Evolutionary conservation across 2,329 filamentous ascomycete species (phyloP).

Genomic region (Epichloe baconii): DNA sequence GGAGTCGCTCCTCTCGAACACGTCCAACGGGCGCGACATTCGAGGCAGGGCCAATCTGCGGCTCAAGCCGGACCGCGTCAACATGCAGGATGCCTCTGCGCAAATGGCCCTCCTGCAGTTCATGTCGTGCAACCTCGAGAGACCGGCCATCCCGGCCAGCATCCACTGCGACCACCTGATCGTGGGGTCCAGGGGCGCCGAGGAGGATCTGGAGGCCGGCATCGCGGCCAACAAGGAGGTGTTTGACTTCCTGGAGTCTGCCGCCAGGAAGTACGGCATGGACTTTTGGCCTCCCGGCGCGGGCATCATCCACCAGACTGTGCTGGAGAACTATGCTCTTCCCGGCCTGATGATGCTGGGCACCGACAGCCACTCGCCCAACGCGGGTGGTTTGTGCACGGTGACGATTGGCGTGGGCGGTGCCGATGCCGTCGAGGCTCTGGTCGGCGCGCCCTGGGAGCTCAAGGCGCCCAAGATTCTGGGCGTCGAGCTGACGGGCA

Average conservation of each 20-base stretch:
- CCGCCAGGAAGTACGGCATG: slow-evolving; percentile 80
- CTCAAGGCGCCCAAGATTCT: slow-evolving; percentile 86
- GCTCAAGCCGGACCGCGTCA: slow-evolving; percentile 92
- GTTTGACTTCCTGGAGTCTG: slow-evolving; percentile 92
- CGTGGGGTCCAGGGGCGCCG: slow-evolving; percentile 82
- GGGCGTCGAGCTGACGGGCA: slow-evolving; percentile 71
- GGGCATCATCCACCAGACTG: slow-evolving; percentile 94
- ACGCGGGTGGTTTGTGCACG: slow-evolving; percentile 85
- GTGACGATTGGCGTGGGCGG: slow-evolving; percentile 96
- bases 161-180: slow-evolving; percentile 99
- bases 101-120: slow-evolving; percentile 98
- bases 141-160: slow-evolving; percentile 86
- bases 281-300: slow-evolving; percentile 93
- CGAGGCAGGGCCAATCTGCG: slow-evolving; percentile 86
- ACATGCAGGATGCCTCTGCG: slow-evolving; percentile 97
- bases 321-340: slow-evolving; percentile 95
- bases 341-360: slow-evolving; percentile 98
- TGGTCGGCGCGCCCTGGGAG: slow-evolving; percentile 96
- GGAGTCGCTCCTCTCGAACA: slow-evolving; percentile 72
- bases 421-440: slow-evolving; percentile 90
- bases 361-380: slow-evolving; percentile 94
- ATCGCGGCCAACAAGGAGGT: slow-evolving; percentile 93
- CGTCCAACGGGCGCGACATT: slow-evolving; percentile 71
- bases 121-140: slow-evolving; percentile 87
- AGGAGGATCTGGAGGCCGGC: slow-evolving; percentile 70